Evolutionary conservation across 2,329 filamentous ascomycete species (phyloP), one percentile per base, ranked within the genome.

Genomic region (Calonectria ilicicola): DNA sequence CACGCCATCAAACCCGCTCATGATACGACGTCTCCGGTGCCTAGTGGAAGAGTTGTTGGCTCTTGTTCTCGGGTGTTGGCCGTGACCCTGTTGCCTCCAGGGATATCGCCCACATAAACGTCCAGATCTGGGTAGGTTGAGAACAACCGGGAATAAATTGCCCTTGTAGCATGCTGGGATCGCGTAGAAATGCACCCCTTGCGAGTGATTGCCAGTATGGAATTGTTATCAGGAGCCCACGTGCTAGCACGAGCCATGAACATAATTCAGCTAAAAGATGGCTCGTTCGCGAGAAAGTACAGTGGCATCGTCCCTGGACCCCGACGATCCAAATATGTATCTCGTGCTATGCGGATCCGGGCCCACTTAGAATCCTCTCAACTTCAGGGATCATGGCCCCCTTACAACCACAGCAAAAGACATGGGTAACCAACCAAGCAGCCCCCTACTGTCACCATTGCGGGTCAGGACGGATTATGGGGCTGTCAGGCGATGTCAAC

Each of bases 11-110:
- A 67, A 51, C 38, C 64, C 69, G 64, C 64, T 40, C 44, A 67
- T 67, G 69, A 71, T 71, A 71, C 69, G 69, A 71, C 64, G n/a
- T 66, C 27, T 64, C 42, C 64, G 69, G 64, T 63, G 53, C 60
- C 40, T 6, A 27, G 53, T 19, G 10, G 32, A 60, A 40, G 38
- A 35, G n/a, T 21, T 40, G 53, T 60, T 60, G 32, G 53, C 17
- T 32, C 32, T 35, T 12, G 53, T 23, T 42, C 32, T 38, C 53
- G 53, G 44, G 29, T 67, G 51, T 46, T 70, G 63, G 63, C 42
- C 26, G 44, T 10, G 35, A 27, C 38, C 47, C 66, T 23, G 35
- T 38, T 17, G 27, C 23, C 29, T 29, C 21, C 64, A 56, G 56
- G 69, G 69, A 56, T 67, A 32, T 35, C 9, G 14, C 23, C 35